Evolutionary conservation across 768 basidiomycete genomes (phyloP).

Genomic region (Clavaria fumosa): DNA sequence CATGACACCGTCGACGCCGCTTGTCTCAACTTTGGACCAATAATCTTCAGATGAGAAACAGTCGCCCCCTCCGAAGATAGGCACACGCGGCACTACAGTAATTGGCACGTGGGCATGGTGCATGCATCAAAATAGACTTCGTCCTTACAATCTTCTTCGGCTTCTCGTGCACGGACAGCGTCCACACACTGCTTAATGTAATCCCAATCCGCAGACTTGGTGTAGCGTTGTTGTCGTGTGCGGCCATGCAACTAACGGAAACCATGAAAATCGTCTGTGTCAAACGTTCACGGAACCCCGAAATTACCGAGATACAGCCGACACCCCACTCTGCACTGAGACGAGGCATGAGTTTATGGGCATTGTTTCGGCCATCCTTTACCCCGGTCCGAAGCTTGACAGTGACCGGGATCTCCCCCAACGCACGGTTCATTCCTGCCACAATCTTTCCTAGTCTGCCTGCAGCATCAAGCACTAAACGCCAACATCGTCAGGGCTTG

Average conservation of each 20-base stretch:
- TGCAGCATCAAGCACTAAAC: conserved; percentile 65
- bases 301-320: conserved; percentile 29
- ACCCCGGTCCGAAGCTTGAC: conserved; percentile 89
- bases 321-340: conserved; percentile 37
- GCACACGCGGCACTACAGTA: conserved; percentile 56
- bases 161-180: conserved; percentile 55
- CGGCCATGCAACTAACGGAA: conserved; percentile 79
- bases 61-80: conserved; percentile 95
- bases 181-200: conserved; percentile 84
- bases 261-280: conserved; percentile 1
- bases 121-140: not conserved
- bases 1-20: conserved; percentile 92
- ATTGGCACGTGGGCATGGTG: not conserved
- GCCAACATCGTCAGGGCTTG: too few species aligned
- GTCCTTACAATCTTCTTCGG: conserved; percentile 52
- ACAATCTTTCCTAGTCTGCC: conserved; percentile 76
- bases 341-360: conserved; percentile 85
- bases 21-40: conserved; percentile 57
- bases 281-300: not conserved
- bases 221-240: conserved; percentile 88
- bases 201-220: conserved; percentile 84
- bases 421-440: conserved; percentile 78
- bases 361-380: conserved; percentile 71
- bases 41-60: conserved; percentile 81
- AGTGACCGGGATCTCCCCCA: conserved; percentile 85